Percentiles rank a stretch among this genome's conserved stretches.
Conservation (phyloP, 805 yeast genomes). For the Yarrowia deformans region DNA sequence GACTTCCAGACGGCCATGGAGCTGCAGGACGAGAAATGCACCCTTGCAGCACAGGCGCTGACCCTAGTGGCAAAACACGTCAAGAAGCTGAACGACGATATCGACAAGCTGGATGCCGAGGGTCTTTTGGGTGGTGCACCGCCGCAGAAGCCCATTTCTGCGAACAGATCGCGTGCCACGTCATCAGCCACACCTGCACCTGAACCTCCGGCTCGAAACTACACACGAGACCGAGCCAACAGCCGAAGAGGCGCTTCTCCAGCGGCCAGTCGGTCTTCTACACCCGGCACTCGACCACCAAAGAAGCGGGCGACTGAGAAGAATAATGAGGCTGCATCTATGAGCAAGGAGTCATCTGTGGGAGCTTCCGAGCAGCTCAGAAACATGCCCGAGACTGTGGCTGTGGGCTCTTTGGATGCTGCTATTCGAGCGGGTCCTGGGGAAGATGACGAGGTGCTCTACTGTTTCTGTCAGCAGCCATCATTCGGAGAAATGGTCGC, state of each 20-base stretch:
- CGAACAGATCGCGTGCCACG: constrained; percentile 42
- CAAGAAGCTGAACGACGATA: constrained; percentile 73
- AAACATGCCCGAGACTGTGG: constrained; percentile 39
- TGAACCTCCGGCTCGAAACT: constrained; percentile 40
- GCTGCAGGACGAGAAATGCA: constrained; percentile 78
- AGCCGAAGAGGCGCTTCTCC: constrained; percentile 31
- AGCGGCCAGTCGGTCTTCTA: constrained; percentile 36
- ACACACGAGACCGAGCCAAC: constrained; percentile 36
- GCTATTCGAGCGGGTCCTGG: constrained; percentile 50
- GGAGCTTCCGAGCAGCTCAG: constrained; percentile 27
- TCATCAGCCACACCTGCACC: constrained; percentile 41
- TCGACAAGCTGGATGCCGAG: constrained; percentile 75
- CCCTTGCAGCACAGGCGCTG: constrained; percentile 83
- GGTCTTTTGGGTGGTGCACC: constrained; percentile 66
- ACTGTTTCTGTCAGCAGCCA: constrained; percentile 92
- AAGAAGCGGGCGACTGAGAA: constrained; percentile 25
- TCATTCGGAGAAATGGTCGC: constrained; percentile 97
- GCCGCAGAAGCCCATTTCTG: constrained; percentile 28
- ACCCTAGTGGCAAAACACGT: constrained; percentile 79
- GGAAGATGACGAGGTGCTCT: constrained; percentile 68
- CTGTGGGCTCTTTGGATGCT: constrained; percentile 34
- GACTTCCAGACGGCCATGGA: constrained; percentile 66
- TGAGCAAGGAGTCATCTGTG: constrained; percentile 33
- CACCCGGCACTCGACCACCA: constrained; percentile 34
- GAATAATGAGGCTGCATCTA: background rate